Evolutionary conservation across 495 filamentous ascomycete species (phyloP).

Genomic region (Neurospora sp.): DNA sequence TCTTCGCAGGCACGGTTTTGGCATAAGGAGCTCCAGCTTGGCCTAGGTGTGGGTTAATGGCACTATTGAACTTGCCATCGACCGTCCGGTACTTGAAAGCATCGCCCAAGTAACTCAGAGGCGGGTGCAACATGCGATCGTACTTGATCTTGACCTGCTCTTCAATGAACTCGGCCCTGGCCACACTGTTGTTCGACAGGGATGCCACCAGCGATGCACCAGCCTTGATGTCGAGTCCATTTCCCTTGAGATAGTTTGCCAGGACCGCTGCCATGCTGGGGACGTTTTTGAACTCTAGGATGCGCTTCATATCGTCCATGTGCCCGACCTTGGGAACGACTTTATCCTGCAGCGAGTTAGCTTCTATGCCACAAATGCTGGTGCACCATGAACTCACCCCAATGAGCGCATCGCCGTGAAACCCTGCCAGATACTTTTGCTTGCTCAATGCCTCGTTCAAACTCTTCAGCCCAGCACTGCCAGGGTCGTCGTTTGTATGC

Average conservation of each 20-base stretch:
- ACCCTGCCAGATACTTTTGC: background rate
- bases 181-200: conserved; percentile 4
- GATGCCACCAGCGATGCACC: background rate
- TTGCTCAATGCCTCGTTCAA: background rate
- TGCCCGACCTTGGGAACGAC: background rate
- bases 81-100: conserved; percentile 47
- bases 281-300: background rate
- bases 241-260: background rate
- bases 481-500: background rate
- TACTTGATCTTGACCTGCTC: conserved; percentile 9
- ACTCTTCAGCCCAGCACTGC: background rate
- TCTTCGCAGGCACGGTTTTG: conserved; percentile 45
- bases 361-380: background rate
- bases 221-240: conserved; percentile 1
- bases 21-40: conserved; percentile 51
- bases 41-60: conserved; percentile 55
- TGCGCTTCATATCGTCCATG: background rate
- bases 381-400: background rate
- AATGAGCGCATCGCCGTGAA: conserved; percentile 5
- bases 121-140: conserved; percentile 9
- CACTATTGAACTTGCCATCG: conserved; percentile 60
- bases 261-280: background rate
- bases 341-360: background rate
- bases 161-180: conserved; percentile 2
- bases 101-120: conserved; percentile 9